phyloP scores from a whole-genome alignment of 352 stramenopile species.

The Peronospora farinosa region DNA sequence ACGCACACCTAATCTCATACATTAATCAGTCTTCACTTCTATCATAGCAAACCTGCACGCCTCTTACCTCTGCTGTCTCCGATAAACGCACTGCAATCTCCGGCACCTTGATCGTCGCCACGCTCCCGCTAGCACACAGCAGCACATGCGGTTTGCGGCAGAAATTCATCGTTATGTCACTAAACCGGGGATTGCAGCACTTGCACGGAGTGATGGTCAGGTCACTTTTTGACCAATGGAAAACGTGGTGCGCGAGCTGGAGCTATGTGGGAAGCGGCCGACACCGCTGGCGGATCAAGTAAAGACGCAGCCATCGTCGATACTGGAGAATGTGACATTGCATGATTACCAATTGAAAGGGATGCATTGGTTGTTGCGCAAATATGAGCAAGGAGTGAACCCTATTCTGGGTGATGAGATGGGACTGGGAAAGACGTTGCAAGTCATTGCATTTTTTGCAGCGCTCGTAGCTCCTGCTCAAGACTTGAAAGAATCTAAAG shows the following conservation, averaged over 20 bases:
- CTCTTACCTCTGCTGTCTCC: slow-evolving; percentile 47
- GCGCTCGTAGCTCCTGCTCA: no score
- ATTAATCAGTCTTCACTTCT: background rate
- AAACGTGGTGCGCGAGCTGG: slow-evolving; percentile 33
- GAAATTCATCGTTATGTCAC: slow-evolving; percentile 6
- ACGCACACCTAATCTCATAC: slow-evolving; percentile 52
- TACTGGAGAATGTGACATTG: slow-evolving; percentile 52
- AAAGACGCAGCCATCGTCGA: slow-evolving; percentile 23
- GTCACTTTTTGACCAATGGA: slow-evolving; percentile 34
- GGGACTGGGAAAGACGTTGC: no score
- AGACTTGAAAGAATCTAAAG: no score
- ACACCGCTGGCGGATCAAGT: slow-evolving; percentile 14
- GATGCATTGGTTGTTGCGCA: slow-evolving; percentile 56
- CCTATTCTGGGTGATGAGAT: no score
- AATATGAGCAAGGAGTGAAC: slow-evolving; percentile 35
- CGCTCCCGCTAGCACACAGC: slow-evolving; percentile 76
- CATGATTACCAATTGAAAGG: slow-evolving; percentile 69
- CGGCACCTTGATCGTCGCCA: slow-evolving; percentile 84
- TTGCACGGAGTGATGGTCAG: slow-evolving; percentile 12
- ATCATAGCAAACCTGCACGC: background rate
- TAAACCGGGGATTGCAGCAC: slow-evolving; percentile 7
- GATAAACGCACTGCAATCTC: slow-evolving; percentile 65
- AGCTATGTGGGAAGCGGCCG: slow-evolving; percentile 25
- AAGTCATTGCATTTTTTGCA: no score
- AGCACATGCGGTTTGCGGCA: slow-evolving; percentile 46